A percentile compares a stretch with the other conserved stretches of the same genome.
phyloP scores from a whole-genome alignment of 1,284 basidiomycete genomes.

The Mycosarcoma maydis region DNA sequence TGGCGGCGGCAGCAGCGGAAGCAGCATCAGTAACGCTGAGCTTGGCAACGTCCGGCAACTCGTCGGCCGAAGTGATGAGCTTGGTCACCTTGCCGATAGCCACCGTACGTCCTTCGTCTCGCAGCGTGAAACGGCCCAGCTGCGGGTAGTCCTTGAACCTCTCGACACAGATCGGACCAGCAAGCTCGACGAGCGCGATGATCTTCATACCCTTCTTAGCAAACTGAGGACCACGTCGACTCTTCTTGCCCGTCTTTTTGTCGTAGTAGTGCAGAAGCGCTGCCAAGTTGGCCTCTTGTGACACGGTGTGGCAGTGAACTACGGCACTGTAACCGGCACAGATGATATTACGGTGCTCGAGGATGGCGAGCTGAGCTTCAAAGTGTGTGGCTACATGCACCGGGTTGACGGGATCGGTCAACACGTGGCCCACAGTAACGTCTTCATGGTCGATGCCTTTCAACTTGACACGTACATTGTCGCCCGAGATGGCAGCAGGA shows the following conservation, averaged over 20 bases:
- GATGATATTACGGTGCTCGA: constrained; percentile 67
- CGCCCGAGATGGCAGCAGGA: constrained; percentile 66
- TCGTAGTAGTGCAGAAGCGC: constrained; percentile 67
- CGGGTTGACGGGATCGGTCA: constrained; percentile 59
- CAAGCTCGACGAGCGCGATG: constrained; percentile 64
- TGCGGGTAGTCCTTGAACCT: constrained; percentile 66
- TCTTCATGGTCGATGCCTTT: constrained; percentile 66
- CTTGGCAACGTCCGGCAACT: constrained; percentile 57
- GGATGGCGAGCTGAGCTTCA: constrained; percentile 66
- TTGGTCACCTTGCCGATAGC: constrained; percentile 66
- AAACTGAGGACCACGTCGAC: constrained; percentile 63
- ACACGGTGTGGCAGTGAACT: constrained; percentile 64
- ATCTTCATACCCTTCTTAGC: constrained; percentile 66
- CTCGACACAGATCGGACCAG: constrained; percentile 62
- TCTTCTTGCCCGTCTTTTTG: constrained; percentile 67
- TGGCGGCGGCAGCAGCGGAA: constrained; percentile 23
- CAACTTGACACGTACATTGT: constrained; percentile 66
- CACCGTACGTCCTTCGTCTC: constrained; percentile 65
- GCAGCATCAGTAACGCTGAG: constrained; percentile 43
- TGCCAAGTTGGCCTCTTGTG: constrained; percentile 60
- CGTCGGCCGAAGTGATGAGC: constrained; percentile 51
- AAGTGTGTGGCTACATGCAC: constrained; percentile 64
- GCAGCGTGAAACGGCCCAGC: constrained; percentile 65
- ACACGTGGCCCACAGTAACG: constrained; percentile 61
- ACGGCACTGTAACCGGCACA: constrained; percentile 65